Percentiles rank a stretch among this genome's conserved stretches.
phyloP scores from a whole-genome alignment of 1,139 yeast genomes.

The Blastobotrys illinoisensis region DNA sequence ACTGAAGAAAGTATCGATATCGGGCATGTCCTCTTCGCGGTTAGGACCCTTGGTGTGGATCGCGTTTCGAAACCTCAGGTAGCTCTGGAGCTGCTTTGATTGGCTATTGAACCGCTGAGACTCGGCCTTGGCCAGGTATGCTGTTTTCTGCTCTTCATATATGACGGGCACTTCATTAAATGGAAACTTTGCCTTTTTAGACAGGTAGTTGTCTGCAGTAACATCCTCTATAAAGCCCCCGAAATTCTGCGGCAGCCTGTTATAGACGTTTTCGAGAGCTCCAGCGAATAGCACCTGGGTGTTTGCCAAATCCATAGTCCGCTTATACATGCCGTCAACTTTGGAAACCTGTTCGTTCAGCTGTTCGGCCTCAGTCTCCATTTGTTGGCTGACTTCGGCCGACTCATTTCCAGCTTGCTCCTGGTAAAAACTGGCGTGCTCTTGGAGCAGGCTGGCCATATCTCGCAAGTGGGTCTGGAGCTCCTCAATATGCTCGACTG shows the following conservation, averaged over 20 bases:
- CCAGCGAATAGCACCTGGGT: neutral
- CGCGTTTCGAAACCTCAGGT: slow-evolving; percentile 26
- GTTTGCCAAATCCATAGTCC: neutral
- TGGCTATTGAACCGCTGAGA: slow-evolving; percentile 4
- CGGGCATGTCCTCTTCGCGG: slow-evolving; percentile 21
- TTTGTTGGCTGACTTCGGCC: neutral
- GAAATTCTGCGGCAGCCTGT: neutral
- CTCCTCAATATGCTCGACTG: neutral
- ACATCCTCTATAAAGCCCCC: neutral
- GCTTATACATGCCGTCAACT: neutral
- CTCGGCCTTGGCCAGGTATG: slow-evolving; percentile 1
- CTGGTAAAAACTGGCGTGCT: neutral
- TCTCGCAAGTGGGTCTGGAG: neutral
- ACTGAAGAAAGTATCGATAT: slow-evolving; percentile 17
- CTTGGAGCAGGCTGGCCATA: neutral
- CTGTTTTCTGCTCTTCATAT: neutral
- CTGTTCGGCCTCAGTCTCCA: neutral
- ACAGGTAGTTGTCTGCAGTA: neutral
- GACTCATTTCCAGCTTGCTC: neutral
- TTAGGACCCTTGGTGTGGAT: slow-evolving; percentile 19
- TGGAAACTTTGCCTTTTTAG: neutral
- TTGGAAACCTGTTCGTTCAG: neutral
- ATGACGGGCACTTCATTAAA: neutral
- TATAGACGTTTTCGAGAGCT: neutral
- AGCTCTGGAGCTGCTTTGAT: slow-evolving; percentile 6